Percentiles rank a stretch among this genome's conserved stretches.
These are phyloP conservation scores for Pseudogymnoascus sp. DNA, from an alignment of 2,329 filamentous ascomycete species.

Conservation along the genomic window DNA sequence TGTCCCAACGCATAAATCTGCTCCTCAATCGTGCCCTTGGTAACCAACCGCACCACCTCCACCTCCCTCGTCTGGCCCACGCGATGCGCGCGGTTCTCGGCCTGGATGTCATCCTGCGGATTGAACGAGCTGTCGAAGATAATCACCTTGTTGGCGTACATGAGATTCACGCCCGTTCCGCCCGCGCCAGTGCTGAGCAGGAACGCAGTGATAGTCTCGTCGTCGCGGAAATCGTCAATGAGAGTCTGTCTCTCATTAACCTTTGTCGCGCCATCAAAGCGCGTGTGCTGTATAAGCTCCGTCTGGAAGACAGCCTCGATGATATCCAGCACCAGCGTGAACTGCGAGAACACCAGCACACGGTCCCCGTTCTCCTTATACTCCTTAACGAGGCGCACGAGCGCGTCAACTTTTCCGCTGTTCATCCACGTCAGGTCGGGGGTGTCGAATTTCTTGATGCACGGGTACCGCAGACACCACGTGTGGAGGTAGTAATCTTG, in stretches of 20 bases:
- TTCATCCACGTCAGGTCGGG: conserved; percentile 46
- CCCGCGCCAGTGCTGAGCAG: conserved; percentile 88
- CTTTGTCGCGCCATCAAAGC: conserved; percentile 77
- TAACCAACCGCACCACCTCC: conserved; percentile 80
- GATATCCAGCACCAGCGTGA: conserved; percentile 85
- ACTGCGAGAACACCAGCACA: conserved; percentile 86
- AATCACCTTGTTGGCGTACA: conserved; percentile 92
- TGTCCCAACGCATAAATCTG: conserved; percentile 85
- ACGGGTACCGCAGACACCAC: conserved; percentile 52
- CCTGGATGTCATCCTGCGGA: conserved; percentile 95
- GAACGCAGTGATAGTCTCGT: conserved; percentile 76
- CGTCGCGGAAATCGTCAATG: conserved; percentile 76
- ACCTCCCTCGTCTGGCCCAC: conserved; percentile 87
- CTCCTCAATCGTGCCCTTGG: conserved; percentile 78
- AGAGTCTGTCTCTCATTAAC: conserved; percentile 78
- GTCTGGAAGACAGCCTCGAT: conserved; percentile 72
- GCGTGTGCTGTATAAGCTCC: conserved; percentile 65
- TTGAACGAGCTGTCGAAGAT: conserved; percentile 98
- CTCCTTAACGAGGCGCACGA: conserved; percentile 62
- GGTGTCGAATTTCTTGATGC: conserved; percentile 48
- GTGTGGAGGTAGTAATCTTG: conserved; percentile 60
- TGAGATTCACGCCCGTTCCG: conserved; percentile 94
- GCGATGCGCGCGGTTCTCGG: conserved; percentile 91
- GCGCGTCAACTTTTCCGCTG: conserved; percentile 76
- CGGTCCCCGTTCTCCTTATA: conserved; percentile 79